These are phyloP conservation scores for Eutrema japonicum DNA, from an alignment of 345 rosid species.

Conservation along the genomic window DNA sequence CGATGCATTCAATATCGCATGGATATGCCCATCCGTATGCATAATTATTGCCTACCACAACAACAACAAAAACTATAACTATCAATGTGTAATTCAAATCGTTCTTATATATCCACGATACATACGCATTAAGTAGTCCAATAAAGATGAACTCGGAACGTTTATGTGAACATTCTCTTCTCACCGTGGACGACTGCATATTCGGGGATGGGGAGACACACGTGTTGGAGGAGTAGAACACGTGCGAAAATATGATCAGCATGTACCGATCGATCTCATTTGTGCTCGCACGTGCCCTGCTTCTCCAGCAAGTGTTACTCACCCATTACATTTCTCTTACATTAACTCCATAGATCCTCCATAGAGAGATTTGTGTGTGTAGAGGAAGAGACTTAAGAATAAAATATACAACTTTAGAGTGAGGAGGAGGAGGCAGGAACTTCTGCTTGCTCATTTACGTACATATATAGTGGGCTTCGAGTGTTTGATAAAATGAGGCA, in stretches of 20 bases:
- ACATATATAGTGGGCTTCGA: constrained; percentile 32
- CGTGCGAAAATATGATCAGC: constrained; percentile 61
- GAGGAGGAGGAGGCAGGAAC: constrained; percentile 41
- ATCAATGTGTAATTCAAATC: neutral
- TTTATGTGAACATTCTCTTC: neutral
- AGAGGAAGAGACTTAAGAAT: constrained; percentile 7
- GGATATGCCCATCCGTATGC: neutral
- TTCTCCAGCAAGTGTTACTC: constrained; percentile 94
- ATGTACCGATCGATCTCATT: constrained; percentile 7
- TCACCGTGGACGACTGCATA: constrained; percentile 7
- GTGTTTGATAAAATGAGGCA: constrained; percentile 39
- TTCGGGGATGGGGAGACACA: constrained; percentile 52
- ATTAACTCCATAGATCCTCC: neutral
- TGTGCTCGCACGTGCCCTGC: constrained; percentile 98
- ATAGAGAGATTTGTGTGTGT: neutral
- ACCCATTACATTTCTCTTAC: constrained; percentile 46
- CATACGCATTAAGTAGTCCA: neutral
- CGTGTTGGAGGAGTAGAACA: constrained; percentile 98
- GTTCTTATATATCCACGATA: neutral
- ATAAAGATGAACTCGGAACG: neutral
- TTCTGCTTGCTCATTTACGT: constrained; percentile 29
- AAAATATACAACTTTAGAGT: neutral
- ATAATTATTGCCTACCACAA: neutral
- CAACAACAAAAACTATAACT: neutral
- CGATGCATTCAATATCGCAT: neutral